Evolutionary conservation across 2,329 filamentous ascomycete genomes (phyloP).

Genomic region (Fusarium penzigii): DNA sequence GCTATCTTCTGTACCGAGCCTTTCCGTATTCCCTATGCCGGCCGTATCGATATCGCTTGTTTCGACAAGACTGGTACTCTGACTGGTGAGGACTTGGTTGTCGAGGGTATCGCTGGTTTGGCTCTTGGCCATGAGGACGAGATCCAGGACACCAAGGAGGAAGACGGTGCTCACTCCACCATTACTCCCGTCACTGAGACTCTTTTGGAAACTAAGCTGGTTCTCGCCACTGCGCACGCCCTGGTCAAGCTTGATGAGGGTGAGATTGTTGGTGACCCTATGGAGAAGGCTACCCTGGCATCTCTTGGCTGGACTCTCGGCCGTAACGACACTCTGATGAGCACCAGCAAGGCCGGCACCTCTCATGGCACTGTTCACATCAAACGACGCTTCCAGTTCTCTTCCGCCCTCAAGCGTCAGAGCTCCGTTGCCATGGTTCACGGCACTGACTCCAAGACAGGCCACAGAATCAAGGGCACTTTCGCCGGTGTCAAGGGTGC

Average conservation of each 20-base stretch:
- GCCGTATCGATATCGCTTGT: constrained; percentile 92
- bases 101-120: constrained; percentile 93
- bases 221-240: constrained; percentile 92
- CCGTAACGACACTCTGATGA: constrained; percentile 79
- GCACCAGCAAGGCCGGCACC: constrained; percentile 45
- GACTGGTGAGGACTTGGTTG: constrained; percentile 93
- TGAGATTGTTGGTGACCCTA: constrained; percentile 95
- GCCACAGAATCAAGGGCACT: constrained; percentile 77
- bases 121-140: constrained; percentile 65
- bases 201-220: constrained; percentile 82
- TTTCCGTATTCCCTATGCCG: constrained; percentile 95
- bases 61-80: constrained; percentile 98
- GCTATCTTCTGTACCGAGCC: constrained; percentile 99
- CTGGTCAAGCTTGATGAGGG: constrained; percentile 96
- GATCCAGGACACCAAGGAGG: constrained; percentile 64
- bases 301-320: constrained; percentile 94
- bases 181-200: constrained; percentile 71
- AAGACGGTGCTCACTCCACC: constrained; percentile 80
- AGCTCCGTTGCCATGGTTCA: constrained; percentile 88
- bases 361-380: constrained; percentile 78
- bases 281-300: constrained; percentile 93
- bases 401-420: constrained; percentile 91
- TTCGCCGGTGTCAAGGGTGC: constrained; percentile 97
- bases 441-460: constrained; percentile 68
- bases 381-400: constrained; percentile 97